phyloP scores from a whole-genome alignment of 805 yeast species.

The Geotrichum ghanense region DNA sequence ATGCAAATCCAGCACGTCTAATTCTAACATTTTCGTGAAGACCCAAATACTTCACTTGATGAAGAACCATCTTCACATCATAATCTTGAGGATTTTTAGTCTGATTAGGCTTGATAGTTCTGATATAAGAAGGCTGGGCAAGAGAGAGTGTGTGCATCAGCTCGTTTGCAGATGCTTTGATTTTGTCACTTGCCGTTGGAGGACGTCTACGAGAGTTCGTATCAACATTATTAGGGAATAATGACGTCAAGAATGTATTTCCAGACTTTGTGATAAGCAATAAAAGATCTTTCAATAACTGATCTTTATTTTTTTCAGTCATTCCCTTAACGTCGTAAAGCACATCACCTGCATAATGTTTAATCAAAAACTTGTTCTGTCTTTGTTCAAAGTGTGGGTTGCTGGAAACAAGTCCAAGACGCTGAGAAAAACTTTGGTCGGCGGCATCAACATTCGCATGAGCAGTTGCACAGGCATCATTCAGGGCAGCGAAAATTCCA shows the following conservation, averaged over 20 bases:
- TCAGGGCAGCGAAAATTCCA: constrained; percentile 90
- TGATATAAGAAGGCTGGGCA: constrained; percentile 90
- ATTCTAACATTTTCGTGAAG: constrained; percentile 93
- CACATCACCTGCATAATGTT: constrained; percentile 98
- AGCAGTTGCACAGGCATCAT: constrained; percentile 96
- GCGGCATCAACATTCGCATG: constrained; percentile 97
- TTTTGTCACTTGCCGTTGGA: constrained; percentile 93
- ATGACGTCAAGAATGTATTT: constrained; percentile 45
- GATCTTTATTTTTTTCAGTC: constrained; percentile 97
- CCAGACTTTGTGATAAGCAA: constrained; percentile 65
- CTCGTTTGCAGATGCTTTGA: constrained; percentile 81
- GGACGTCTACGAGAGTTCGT: constrained; percentile 66
- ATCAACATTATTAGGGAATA: constrained; percentile 59
- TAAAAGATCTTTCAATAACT: constrained; percentile 75
- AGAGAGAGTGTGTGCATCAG: constrained; percentile 80
- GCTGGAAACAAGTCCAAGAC: constrained; percentile 69
- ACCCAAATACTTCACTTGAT: constrained; percentile 92
- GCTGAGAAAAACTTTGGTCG: constrained; percentile 89
- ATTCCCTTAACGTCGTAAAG: constrained; percentile 78
- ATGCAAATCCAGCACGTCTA: constrained; percentile 97
- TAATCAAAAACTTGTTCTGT: constrained; percentile 74
- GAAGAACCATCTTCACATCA: constrained; percentile 80
- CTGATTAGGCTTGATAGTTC: constrained; percentile 96
- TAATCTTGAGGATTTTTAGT: constrained; percentile 83
- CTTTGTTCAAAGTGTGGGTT: constrained; percentile 87